A percentile compares a stretch with the other conserved stretches of the same genome.
These are phyloP conservation scores for Aspergillus asperescens DNA, from an alignment of 495 filamentous ascomycete species.

Conservation along the genomic window DNA sequence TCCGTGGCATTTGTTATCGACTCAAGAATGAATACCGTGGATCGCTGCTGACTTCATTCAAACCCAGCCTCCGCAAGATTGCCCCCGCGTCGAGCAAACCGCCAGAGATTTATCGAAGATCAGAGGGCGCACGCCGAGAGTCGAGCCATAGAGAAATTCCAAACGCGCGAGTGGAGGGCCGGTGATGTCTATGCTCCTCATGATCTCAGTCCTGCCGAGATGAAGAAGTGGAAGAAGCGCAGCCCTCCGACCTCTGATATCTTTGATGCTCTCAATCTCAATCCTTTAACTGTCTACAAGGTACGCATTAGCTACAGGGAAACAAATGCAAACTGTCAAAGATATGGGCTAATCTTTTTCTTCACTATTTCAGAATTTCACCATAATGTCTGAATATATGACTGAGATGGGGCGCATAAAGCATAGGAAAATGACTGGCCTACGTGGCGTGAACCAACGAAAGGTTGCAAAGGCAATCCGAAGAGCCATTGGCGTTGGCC, in stretches of 20 bases:
- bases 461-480: slow-evolving; percentile 89
- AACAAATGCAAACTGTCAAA: not conserved
- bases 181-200: slow-evolving; percentile 90
- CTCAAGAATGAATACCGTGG: not conserved
- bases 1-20: not conserved
- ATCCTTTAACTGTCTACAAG: slow-evolving; percentile 79
- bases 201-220: slow-evolving; percentile 71
- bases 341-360: not conserved
- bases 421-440: slow-evolving; percentile 64
- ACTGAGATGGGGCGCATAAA: slow-evolving; percentile 81
- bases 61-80: not conserved
- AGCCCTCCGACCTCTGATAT: slow-evolving; percentile 53
- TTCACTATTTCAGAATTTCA: slow-evolving; percentile 69
- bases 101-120: slow-evolving; percentile 36
- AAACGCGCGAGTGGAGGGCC: slow-evolving; percentile 53
- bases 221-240: slow-evolving; percentile 59
- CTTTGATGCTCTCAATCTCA: slow-evolving; percentile 74
- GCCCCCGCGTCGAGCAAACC: slow-evolving; percentile 23
- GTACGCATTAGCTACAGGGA: slow-evolving; percentile 40
- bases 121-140: slow-evolving; percentile 37
- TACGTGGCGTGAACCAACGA: slow-evolving; percentile 84
- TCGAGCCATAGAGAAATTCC: slow-evolving; percentile 33
- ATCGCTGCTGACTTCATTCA: not conserved
- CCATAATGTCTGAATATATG: slow-evolving; percentile 85
- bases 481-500: slow-evolving; percentile 77